phyloP scores from a whole-genome alignment of 441 rosid genomes.

The Melastoma candidum region DNA sequence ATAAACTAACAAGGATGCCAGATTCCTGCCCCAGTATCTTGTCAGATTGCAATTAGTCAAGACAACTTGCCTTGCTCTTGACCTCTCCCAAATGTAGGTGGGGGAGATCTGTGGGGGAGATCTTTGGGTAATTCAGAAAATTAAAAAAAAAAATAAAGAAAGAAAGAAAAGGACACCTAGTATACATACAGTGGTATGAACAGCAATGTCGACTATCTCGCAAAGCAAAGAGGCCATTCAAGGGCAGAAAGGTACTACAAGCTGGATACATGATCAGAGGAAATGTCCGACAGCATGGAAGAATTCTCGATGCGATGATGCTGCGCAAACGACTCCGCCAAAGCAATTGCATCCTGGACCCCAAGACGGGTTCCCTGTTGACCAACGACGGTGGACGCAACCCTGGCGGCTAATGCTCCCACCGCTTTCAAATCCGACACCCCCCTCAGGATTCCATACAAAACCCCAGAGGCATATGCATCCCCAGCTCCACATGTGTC shows the following conservation, averaged over 20 bases:
- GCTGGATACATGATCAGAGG: constrained; percentile 58
- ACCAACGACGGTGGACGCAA: constrained; percentile 78
- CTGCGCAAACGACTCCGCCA: constrained; percentile 55
- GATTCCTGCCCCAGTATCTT: too few relatives aligned
- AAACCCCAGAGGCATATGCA: constrained; percentile 86
- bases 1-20: too few relatives aligned
- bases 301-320: constrained; percentile 23
- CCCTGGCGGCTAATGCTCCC: constrained; percentile 78
- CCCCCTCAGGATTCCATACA: constrained; percentile 70
- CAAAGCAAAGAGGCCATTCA: too few relatives aligned
- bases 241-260: constrained; percentile 20
- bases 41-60: too few relatives aligned
- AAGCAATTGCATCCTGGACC: constrained; percentile 54
- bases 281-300: constrained; percentile 33
- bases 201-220: too few relatives aligned
- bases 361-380: constrained; percentile 94
- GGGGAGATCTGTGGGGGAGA: too few relatives aligned
- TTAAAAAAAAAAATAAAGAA: too few relatives aligned
- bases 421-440: constrained; percentile 67
- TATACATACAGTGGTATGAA: too few relatives aligned
- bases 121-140: too few relatives aligned
- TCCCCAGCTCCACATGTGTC: constrained; percentile 96
- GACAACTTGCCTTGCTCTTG: too few relatives aligned
- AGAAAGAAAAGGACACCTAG: too few relatives aligned
- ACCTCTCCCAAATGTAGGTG: too few relatives aligned